A percentile compares a stretch with the other conserved stretches of the same genome.
These are phyloP conservation scores for Phytophthora kernoviae DNA, from an alignment of 352 stramenopile genomes.

Conservation along the genomic window DNA sequence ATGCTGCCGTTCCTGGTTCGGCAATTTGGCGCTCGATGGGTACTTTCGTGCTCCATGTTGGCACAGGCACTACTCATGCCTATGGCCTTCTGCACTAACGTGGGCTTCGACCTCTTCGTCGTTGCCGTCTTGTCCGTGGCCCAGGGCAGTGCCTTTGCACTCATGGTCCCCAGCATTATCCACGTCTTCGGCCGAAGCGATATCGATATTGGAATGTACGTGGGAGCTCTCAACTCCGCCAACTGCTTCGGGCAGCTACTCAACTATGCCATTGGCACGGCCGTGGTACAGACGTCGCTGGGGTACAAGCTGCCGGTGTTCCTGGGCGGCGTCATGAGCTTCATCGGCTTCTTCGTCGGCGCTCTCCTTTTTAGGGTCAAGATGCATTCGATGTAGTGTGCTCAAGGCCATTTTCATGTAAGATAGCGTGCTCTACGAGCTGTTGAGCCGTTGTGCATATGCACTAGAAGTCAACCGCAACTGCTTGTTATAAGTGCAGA, in stretches of 20 bases:
- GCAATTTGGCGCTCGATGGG: constrained; percentile 41
- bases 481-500: no score
- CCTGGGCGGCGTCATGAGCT: constrained; percentile 41
- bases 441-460: no score
- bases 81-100: constrained; percentile 36
- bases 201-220: constrained; percentile 30
- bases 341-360: constrained; percentile 34
- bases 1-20: constrained; percentile 47
- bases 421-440: constrained; percentile 10
- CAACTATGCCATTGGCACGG: constrained; percentile 40
- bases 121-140: constrained; percentile 36
- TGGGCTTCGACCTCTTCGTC: constrained; percentile 36
- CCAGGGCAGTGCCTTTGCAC: constrained; percentile 30
- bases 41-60: constrained; percentile 31
- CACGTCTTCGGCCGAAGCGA: constrained; percentile 45
- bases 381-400: constrained; percentile 44
- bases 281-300: constrained; percentile 40
- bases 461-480: no score
- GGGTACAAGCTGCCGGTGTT: constrained; percentile 46
- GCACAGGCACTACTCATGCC: constrained; percentile 40
- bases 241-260: constrained; percentile 47
- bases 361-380: constrained; percentile 45
- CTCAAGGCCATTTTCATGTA: constrained; percentile 10
- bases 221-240: constrained; percentile 24
- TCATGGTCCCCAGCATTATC: constrained; percentile 47